A percentile compares a stretch with the other conserved stretches of the same genome.
These are phyloP conservation scores for Coccomyxa subellipsoidea DNA, from an alignment of 163 green algal genomes.

Conservation along the genomic window DNA sequence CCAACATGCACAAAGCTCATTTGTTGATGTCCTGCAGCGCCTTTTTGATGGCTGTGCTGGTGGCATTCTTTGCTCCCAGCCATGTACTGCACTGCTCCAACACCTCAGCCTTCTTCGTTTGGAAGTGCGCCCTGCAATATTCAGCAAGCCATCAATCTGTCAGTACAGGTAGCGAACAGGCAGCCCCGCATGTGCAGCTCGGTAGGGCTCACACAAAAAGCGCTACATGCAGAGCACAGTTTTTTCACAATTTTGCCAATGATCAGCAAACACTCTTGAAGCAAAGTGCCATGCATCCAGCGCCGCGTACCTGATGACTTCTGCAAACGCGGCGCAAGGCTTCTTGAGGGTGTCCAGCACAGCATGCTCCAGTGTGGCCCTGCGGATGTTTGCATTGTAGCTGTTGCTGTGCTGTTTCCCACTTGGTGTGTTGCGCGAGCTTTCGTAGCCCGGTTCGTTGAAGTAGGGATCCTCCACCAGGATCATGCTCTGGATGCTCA, in stretches of 20 bases:
- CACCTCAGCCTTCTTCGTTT: conserved; percentile 14
- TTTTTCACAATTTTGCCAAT: not conserved
- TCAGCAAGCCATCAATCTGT: not conserved
- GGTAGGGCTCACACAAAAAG: not conserved
- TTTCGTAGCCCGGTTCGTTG: conserved; percentile 65
- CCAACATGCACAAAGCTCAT: too few relatives aligned
- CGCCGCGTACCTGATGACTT: conserved; percentile 28
- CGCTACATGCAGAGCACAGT: not conserved
- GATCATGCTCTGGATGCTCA: conserved; percentile 84
- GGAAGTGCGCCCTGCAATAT: conserved; percentile 19
- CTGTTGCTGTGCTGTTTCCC: not conserved
- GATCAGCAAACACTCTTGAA: not conserved
- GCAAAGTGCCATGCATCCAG: not conserved
- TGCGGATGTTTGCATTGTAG: not conserved
- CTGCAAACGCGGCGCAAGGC: conserved; percentile 24
- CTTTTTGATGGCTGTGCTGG: not conserved
- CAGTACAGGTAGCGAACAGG: not conserved
- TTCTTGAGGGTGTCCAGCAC: conserved; percentile 41
- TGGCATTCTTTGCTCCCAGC: not conserved
- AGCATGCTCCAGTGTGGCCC: conserved; percentile 7
- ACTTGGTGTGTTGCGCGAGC: not conserved
- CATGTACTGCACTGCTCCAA: conserved; percentile 12
- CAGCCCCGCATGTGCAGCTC: not conserved
- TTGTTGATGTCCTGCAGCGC: too few relatives aligned
- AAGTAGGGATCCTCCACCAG: conserved; percentile 81